These are phyloP conservation scores for Linum trigynum DNA, from an alignment of 345 rosid genomes.

Conservation along the genomic window DNA sequence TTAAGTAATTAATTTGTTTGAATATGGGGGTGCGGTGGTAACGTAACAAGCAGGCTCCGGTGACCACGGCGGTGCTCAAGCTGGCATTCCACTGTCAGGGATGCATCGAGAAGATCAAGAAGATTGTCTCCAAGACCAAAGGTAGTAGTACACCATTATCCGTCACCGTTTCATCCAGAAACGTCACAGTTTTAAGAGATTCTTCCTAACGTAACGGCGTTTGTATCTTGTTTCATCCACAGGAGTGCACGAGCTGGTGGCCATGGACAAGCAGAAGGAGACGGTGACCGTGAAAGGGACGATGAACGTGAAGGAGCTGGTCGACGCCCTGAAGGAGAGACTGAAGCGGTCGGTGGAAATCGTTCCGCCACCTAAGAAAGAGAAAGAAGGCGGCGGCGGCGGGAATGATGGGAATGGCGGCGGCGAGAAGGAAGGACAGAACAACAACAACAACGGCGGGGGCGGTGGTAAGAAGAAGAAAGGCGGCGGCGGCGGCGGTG, in stretches of 20 bases:
- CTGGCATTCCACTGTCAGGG: conserved; percentile 61
- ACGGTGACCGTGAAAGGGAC: conserved; percentile 60
- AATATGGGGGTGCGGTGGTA: no score
- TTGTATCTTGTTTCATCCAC: not conserved
- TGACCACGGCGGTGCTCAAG: conserved; percentile 54
- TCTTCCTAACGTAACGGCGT: conserved; percentile 4
- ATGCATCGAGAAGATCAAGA: conserved; percentile 56
- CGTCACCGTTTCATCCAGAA: not conserved
- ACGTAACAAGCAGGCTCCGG: conserved; percentile 33
- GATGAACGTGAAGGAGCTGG: conserved; percentile 53
- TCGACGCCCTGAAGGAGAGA: conserved; percentile 37
- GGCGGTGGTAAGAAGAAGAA: conserved; percentile 16
- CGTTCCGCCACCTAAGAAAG: conserved; percentile 62
- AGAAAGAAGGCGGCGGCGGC: conserved; percentile 15
- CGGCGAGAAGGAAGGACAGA: conserved; percentile 8
- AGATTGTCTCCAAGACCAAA: conserved; percentile 35
- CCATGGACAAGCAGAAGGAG: conserved; percentile 51
- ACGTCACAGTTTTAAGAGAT: not conserved
- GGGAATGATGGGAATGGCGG: conserved; percentile 16
- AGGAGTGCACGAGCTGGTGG: conserved; percentile 44
- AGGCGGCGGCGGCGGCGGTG: conserved; percentile 22
- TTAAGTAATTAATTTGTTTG: not conserved
- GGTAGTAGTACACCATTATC: conserved; percentile 30
- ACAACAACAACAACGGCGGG: conserved; percentile 18
- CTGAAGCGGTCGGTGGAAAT: conserved; percentile 49